A percentile compares a stretch with the other conserved stretches of the same genome.
phyloP scores from a whole-genome alignment of 495 filamentous ascomycete species.

The Annulohypoxylon bovei region DNA sequence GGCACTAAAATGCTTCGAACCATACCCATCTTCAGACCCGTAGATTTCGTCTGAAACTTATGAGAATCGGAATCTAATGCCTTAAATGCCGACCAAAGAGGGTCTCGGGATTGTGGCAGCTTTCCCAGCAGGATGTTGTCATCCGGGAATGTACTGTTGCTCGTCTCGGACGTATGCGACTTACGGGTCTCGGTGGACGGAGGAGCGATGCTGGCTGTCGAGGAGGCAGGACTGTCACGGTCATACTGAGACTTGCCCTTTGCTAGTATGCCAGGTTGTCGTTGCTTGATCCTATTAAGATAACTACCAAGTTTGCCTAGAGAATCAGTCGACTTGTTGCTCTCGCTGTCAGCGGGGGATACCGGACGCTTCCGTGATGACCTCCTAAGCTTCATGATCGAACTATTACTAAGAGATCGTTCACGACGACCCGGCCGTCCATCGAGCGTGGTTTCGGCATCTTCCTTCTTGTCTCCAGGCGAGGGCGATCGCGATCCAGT shows the following conservation, averaged over 20 bases:
- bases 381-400: constrained; percentile 46
- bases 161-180: constrained; percentile 45
- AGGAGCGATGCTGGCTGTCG: constrained; percentile 49
- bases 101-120: constrained; percentile 68
- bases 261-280: constrained; percentile 50
- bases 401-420: constrained; percentile 44
- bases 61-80: constrained; percentile 83
- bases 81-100: constrained; percentile 88
- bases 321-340: constrained; percentile 42
- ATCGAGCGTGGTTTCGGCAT: constrained; percentile 25
- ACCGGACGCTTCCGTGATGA: constrained; percentile 41
- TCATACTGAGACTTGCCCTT: constrained; percentile 44
- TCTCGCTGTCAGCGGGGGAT: constrained; percentile 49
- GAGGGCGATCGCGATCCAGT: constrained; percentile 70
- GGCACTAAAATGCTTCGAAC: constrained; percentile 83
- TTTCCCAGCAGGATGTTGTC: constrained; percentile 24
- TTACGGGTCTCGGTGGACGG: constrained; percentile 46
- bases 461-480: constrained; percentile 52
- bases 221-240: constrained; percentile 51
- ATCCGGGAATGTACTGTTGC: constrained; percentile 48
- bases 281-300: constrained; percentile 54
- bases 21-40: constrained; percentile 79
- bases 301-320: constrained; percentile 45
- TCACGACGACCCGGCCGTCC: constrained; percentile 30
- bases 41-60: constrained; percentile 80